Evolutionary conservation across 371 early-diverging fungal genomes (phyloP), one percentile per base, ranked within the genome.

Genomic region (Syncephalastrum sp.): DNA sequence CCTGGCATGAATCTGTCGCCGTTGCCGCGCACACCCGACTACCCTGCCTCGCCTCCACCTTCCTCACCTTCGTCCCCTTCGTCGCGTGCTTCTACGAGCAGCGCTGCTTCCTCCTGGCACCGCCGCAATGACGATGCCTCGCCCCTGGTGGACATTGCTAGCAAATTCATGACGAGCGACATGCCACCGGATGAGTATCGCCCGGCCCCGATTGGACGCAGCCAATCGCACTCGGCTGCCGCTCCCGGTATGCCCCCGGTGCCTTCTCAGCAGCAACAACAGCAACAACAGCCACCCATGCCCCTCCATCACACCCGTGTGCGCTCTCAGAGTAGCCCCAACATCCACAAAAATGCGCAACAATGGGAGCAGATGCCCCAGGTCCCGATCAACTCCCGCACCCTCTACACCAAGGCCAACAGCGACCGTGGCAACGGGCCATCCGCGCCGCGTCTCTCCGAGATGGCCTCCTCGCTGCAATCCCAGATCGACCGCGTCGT

Each of bases 351-450:
- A 23, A 58, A 61, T 62, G 3, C 68, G 60, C 38, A 52, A 23
- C 66, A 60, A 57, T 47, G 51, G 56, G 59, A 65, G 27, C 61
- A 70, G 5, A 33, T 61, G 25, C 72, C 62, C 12, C 65, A 69
- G 33, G 43, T 65, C 16, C 62, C 70, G 15, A 43, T 66, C 47
- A 64, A 54, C 55, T 61, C 70, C 23, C 65, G 72, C 46, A 69
- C 68, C 42, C 47, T 61, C 19, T 63, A 67, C 53, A 83, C 87
- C 54, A 69, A 84, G 17, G 87, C 79, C 88, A 89, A 91, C 56
- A 86, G 88, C 42, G 91, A 91, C 59, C 77, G 81, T 63, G 78
- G 90, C 23, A 79, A 77, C 48, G 81, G 92, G 55, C 79, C 82
- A 46, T 78, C 79, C 17, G 89, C 6, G 85, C 92, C 74, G 89